phyloP scores from a whole-genome alignment of 78 protist species.

The Diacronema lutheri region DNA sequence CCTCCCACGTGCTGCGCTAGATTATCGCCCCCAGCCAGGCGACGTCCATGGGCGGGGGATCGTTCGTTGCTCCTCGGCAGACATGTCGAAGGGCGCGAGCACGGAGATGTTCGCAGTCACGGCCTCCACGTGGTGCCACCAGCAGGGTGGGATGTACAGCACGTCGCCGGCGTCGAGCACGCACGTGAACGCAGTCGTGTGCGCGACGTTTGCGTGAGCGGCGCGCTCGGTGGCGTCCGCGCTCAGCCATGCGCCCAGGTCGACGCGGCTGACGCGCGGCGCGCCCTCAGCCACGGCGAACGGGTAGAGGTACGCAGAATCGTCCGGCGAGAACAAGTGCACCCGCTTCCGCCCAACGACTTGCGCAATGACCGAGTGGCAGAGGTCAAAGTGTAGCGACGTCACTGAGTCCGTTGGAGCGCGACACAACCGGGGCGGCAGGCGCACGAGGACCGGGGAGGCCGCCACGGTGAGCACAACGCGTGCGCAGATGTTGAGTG shows the following conservation, averaged over 20 bases:
- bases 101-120: neutral
- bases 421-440: too few relatives aligned
- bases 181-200: neutral
- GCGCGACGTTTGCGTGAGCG: neutral
- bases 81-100: neutral
- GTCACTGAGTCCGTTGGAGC: too few relatives aligned
- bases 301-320: neutral
- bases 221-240: neutral
- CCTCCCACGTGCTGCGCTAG: too few relatives aligned
- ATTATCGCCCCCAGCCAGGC: neutral
- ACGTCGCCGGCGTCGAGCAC: neutral
- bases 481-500: too few relatives aligned
- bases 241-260: neutral
- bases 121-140: conserved; percentile 36
- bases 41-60: neutral
- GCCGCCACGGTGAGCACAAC: too few relatives aligned
- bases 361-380: neutral
- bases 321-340: neutral
- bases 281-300: neutral
- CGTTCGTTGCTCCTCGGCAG: neutral
- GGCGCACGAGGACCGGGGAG: too few relatives aligned
- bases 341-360: neutral
- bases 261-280: neutral
- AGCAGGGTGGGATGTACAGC: conserved; percentile 15
- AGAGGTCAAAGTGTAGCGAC: neutral